Base-by-base conservation (phyloP, 495 filamentous ascomycete species). In the Tetracladium marchalianum region DNA sequence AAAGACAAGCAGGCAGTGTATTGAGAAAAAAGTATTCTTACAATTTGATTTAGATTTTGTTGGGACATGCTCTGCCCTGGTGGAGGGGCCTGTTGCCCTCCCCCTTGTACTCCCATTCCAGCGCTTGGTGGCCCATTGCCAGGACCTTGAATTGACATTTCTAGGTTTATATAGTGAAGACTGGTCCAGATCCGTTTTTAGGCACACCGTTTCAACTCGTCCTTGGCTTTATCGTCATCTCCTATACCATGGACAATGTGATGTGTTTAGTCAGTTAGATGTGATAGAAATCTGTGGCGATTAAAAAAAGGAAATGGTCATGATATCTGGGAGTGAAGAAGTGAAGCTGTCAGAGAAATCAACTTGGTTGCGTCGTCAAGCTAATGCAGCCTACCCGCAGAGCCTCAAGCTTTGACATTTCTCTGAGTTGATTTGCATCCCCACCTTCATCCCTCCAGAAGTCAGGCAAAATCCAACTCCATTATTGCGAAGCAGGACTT, bases 11-110 rank as follows among this genome's bases (percentile, higher is more conserved):
- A 27, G 52, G 10, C 9, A 52, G 41, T 22, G 11, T 11, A 51
- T 44, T 43, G 39, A 35, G 37, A 24, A 24, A 45, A 40, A 36
- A 57, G 57, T 51, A 41, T 24, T 72, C 85, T 72, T 75, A 95
- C 90, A 60, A 98, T 98, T 53, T 93, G 87, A 51, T 98, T 98
- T 7, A 98, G 62, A 58, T 95, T 94, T 53, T 93, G 89, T 35
- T 86, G 83, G 3, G 85, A 85, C 73, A 69, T 77, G 53, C 54
- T 73, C 49, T 63, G 74, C 51, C 55, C 63, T 38, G 51, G 71
- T 44, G 24, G 54, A 38, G 65, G 66, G 35, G 56, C 65, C n/a
- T 51, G 59, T 47, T 55, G 63, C 11, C 66, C 67, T 31, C 63
- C 63, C 37, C 70, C 71, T 46, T 79, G 75, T 35, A 75, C 69